These are phyloP conservation scores for Mytilinidion resinicola DNA, from an alignment of 495 filamentous ascomycete genomes.

Conservation along the genomic window DNA sequence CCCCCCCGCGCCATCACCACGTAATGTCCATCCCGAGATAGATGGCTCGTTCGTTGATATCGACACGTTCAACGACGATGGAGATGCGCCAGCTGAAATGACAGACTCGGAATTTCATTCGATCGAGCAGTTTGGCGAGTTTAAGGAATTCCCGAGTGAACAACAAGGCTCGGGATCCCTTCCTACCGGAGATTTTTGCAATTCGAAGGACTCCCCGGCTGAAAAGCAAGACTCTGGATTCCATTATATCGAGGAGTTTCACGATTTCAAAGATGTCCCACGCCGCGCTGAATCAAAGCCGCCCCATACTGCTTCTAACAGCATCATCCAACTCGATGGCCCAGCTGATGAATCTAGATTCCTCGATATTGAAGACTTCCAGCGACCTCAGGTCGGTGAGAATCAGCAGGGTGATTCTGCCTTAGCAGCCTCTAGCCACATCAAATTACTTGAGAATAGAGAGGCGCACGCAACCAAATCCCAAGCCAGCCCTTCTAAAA, in stretches of 20 bases:
- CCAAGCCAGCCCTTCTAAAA: background rate
- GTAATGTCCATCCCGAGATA: constrained; percentile 10
- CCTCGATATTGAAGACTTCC: constrained; percentile 19
- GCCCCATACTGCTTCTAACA: background rate
- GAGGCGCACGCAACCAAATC: no score
- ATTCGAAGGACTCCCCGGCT: no score
- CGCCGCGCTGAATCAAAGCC: no score
- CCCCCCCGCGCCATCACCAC: background rate
- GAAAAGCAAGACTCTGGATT: no score
- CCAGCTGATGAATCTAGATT: constrained; percentile 7
- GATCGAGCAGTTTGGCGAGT: background rate
- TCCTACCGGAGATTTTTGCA: no score
- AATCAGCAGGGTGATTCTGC: background rate
- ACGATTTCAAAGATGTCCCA: no score
- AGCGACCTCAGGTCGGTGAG: background rate
- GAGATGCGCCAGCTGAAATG: background rate
- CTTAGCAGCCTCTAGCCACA: background rate
- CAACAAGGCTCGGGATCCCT: no score
- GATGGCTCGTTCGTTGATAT: constrained; percentile 15
- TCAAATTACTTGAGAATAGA: no score
- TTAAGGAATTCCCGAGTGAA: background rate
- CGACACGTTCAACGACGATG: background rate
- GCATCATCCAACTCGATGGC: background rate
- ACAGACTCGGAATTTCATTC: background rate
- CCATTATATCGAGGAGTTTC: no score